Base-by-base conservation (phyloP, 2,329 filamentous ascomycete genomes). In the Ascochyta fabae region DNA sequence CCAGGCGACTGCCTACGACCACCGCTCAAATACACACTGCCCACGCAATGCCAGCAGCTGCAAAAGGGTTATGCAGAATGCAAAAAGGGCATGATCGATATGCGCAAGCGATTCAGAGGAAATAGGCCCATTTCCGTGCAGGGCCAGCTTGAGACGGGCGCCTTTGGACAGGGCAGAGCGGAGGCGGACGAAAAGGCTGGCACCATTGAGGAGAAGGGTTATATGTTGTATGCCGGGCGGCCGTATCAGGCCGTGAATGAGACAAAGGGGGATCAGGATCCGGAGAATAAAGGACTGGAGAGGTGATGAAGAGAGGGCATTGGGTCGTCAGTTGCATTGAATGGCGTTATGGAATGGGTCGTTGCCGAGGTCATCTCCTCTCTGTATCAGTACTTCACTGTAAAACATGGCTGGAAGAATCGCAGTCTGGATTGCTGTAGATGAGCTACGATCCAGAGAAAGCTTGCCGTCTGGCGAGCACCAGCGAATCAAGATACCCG, bases 61-160 rank as follows among this genome's bases (percentile, higher is more conserved):
- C 92, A 94, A 75, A 93, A 92, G 75, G 72, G 92, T 41, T 95
- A 96, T 70, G 90, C 91, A 75, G 91, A 97, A 74, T 99, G 95
- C 84, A 96, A 96, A 72, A 90, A 94, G 63, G 95, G 95, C 63
- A 87, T 96, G 86, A 90, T 98, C 67, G 95, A 99, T 76, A 99
- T 99, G 95, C 91, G 95, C 75, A 98, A 98, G 81, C 89, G 95
- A 31, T 98, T 99, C 79, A 86, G 95, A 52, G 95, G 95, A 55
- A 98, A 98, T 80, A 86, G 92, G 75, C 92, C 95, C 49, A 88
- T 96, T 62, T 83, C 67, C 19, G 66, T 75, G 2, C 57, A 64
- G 12, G 67, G 67, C 0, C 72, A 75, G 49, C 59, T 72, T 5
- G 71, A 74, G 47, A 73, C 67, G 26, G 72, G 71, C 48, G 65